A percentile compares a stretch with the other conserved stretches of the same genome.
Evolutionary conservation across 2,329 filamentous ascomycete genomes (phyloP).

Genomic region (Thelonectria blattea): DNA sequence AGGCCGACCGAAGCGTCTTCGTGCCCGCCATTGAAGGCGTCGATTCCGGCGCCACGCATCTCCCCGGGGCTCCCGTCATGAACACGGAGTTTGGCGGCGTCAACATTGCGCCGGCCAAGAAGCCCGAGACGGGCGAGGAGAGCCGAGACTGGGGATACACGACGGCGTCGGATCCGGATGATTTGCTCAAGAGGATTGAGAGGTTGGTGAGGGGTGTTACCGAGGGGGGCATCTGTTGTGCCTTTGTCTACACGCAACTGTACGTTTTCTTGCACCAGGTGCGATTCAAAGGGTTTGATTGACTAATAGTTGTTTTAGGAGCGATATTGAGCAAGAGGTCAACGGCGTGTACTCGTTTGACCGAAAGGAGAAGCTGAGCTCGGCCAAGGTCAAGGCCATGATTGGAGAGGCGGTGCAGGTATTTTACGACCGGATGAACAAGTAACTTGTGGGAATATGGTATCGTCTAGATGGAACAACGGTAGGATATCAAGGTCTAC

Average conservation of each 20-base stretch:
- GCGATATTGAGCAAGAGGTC: slow-evolving; percentile 71
- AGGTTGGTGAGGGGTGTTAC: slow-evolving; percentile 64
- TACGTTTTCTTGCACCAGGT: slow-evolving; percentile 41
- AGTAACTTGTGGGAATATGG: not conserved
- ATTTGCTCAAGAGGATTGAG: slow-evolving; percentile 64
- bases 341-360: slow-evolving; percentile 71
- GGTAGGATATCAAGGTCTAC: not conserved
- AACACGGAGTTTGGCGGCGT: slow-evolving; percentile 73
- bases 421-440: slow-evolving; percentile 49
- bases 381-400: slow-evolving; percentile 60
- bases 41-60: slow-evolving; percentile 59
- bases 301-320: slow-evolving; percentile 35
- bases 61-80: slow-evolving; percentile 63
- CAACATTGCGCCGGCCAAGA: slow-evolving; percentile 62
- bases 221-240: slow-evolving; percentile 61
- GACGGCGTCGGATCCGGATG: slow-evolving; percentile 64
- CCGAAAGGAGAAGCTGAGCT: slow-evolving; percentile 65
- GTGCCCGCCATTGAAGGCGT: slow-evolving; percentile 49
- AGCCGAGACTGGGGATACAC: slow-evolving; percentile 71
- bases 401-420: slow-evolving; percentile 58
- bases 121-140: slow-evolving; percentile 41
- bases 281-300: too few relatives aligned
- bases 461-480: not conserved
- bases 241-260: slow-evolving; percentile 72
- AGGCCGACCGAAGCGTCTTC: slow-evolving; percentile 62